These are phyloP conservation scores for Colletotrichum lupini DNA, from an alignment of 2,329 filamentous ascomycete genomes.

Conservation along the genomic window DNA sequence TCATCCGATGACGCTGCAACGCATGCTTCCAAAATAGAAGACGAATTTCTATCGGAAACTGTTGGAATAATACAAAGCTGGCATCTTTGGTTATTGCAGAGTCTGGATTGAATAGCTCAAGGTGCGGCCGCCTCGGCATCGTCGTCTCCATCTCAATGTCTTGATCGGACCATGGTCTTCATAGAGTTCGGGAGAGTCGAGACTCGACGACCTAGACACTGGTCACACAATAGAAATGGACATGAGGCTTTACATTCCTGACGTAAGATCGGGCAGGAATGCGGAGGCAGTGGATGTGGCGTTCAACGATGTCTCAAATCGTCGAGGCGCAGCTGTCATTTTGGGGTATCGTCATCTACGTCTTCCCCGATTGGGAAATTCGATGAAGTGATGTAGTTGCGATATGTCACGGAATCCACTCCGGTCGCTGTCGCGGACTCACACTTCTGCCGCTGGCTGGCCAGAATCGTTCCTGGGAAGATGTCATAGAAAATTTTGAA, in stretches of 20 bases:
- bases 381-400: not conserved
- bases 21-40: constrained; percentile 12
- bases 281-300: constrained; percentile 2
- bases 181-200: not conserved
- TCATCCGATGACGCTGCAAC: constrained; percentile 7
- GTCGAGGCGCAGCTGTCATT: constrained; percentile 5
- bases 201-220: not conserved
- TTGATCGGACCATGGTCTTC: not conserved
- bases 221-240: not conserved
- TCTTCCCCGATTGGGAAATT: not conserved
- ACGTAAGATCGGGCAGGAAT: not conserved
- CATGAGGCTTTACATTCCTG: not conserved
- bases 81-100: not conserved
- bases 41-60: constrained; percentile 9
- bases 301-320: constrained; percentile 15
- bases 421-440: not conserved
- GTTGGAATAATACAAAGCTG: not conserved
- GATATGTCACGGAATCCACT: not conserved
- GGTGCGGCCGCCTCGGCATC: constrained; percentile 18
- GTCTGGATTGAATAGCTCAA: constrained; percentile 21
- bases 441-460: no score
- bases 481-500: no score
- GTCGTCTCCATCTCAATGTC: not conserved
- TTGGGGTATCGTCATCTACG: not conserved
- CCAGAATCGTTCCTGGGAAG: no score